Conservation (phyloP, 228 moss, liverwort and hornwort species). For the Sphagnum fallax region DNA sequence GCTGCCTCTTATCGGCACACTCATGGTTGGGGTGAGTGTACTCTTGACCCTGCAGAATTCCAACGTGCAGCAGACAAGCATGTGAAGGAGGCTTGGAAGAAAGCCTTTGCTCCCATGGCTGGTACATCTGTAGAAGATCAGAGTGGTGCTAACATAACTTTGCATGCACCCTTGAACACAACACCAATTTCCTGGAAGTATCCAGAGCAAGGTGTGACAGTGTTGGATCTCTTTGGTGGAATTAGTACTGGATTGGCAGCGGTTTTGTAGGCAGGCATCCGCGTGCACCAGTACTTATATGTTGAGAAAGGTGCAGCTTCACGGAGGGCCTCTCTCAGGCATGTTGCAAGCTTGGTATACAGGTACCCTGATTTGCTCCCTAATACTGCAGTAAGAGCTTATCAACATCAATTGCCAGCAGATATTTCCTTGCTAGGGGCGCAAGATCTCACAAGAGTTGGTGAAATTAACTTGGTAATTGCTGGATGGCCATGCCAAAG, state of each 20-base stretch:
- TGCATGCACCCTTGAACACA: neutral
- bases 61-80: neutral
- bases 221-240: slow-evolving; percentile 8
- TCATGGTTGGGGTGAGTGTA: neutral
- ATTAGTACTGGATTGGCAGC: slow-evolving; percentile 5
- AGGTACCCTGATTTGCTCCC: slow-evolving; percentile 2
- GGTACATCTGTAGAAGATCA: neutral
- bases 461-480: slow-evolving; percentile 4
- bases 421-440: neutral
- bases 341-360: neutral
- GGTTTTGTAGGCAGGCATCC: neutral
- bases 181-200: slow-evolving; percentile 1
- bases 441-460: neutral
- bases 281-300: slow-evolving; percentile 3
- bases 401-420: neutral
- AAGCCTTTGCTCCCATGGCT: neutral
- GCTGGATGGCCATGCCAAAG: slow-evolving; percentile 1
- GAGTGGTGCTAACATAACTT: neutral
- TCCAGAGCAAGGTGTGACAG: neutral
- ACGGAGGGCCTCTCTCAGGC: neutral
- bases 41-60: neutral
- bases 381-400: neutral
- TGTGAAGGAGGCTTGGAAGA: neutral
- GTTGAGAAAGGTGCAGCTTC: slow-evolving; percentile 3
- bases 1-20: neutral